Percentiles rank a stretch among this genome's conserved stretches.
Conservation (phyloP, 2,329 filamentous ascomycete species). For the Aspergillus sp. region DNA sequence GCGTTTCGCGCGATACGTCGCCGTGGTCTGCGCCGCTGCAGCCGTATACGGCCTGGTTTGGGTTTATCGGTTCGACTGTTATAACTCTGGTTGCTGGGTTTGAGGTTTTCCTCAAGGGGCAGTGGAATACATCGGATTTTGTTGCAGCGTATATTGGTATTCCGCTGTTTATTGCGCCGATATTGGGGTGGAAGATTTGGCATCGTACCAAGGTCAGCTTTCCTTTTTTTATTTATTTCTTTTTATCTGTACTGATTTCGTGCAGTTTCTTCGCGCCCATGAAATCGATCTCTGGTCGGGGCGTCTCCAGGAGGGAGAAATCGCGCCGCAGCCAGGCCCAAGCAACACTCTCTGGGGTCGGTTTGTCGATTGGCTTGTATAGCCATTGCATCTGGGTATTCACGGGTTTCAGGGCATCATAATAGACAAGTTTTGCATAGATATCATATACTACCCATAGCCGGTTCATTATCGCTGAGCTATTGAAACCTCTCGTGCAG, state of each 20-base stretch:
- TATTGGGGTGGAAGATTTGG: background rate
- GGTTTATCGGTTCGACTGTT: background rate
- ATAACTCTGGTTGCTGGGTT: background rate
- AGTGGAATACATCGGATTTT: background rate
- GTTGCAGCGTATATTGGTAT: background rate
- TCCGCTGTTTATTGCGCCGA: background rate
- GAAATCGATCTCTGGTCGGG: background rate
- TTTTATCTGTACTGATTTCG: background rate
- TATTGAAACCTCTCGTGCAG: background rate
- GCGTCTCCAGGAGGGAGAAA: background rate
- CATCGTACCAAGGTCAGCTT: background rate
- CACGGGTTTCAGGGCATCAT: background rate
- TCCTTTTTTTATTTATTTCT: background rate
- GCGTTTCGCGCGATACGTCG: slow-evolving; percentile 21
- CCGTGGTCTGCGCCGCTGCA: background rate
- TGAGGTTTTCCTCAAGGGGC: background rate
- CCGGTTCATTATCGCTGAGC: background rate
- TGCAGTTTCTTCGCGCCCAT: background rate
- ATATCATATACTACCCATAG: no score
- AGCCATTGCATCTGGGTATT: no score
- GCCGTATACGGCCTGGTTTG: background rate
- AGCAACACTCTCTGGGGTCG: background rate
- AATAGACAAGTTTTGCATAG: background rate
- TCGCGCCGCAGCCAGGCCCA: background rate
- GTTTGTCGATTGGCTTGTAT: background rate